These are phyloP conservation scores for Gynostemma pentaphyllum DNA, from an alignment of 306 rosid species.

Conservation along the genomic window DNA sequence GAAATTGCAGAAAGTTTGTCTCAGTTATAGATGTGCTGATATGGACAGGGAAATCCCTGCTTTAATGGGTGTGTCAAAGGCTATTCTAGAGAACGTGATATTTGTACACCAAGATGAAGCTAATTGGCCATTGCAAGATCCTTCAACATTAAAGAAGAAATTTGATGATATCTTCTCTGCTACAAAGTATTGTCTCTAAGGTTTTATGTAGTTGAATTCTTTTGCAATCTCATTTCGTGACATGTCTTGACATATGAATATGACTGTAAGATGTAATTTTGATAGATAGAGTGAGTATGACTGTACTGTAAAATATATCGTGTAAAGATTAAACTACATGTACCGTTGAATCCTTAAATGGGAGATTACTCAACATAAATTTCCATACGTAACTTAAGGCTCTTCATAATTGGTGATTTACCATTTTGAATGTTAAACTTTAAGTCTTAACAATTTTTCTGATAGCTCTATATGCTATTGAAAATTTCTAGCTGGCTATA, in stretches of 20 bases:
- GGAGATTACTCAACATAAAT: too few relatives aligned
- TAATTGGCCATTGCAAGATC: slow-evolving; percentile 97
- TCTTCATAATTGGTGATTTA: too few relatives aligned
- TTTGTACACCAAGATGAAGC: slow-evolving; percentile 99
- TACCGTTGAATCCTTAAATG: not conserved
- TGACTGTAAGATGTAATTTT: too few relatives aligned
- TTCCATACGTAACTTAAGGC: too few relatives aligned
- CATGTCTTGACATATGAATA: not conserved
- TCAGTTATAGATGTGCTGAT: slow-evolving; percentile 93
- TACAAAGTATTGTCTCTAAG: slow-evolving; percentile 43
- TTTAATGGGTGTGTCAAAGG: slow-evolving; percentile 95
- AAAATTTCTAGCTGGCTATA: too few relatives aligned
- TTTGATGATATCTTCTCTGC: slow-evolving; percentile 96
- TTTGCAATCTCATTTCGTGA: not conserved
- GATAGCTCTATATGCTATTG: too few relatives aligned
- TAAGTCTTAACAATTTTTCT: too few relatives aligned
- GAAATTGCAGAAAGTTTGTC: slow-evolving; percentile 64
- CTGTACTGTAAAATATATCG: not conserved
- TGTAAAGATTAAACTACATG: not conserved
- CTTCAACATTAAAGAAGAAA: slow-evolving; percentile 88
- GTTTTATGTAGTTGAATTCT: not conserved
- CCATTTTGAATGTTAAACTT: too few relatives aligned
- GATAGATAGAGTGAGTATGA: too few relatives aligned
- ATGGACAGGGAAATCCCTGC: slow-evolving; percentile 90
- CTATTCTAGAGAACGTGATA: slow-evolving; percentile 81